Conservation (phyloP, 805 yeast genomes). For the Metschnikowia bowlesiae region DNA sequence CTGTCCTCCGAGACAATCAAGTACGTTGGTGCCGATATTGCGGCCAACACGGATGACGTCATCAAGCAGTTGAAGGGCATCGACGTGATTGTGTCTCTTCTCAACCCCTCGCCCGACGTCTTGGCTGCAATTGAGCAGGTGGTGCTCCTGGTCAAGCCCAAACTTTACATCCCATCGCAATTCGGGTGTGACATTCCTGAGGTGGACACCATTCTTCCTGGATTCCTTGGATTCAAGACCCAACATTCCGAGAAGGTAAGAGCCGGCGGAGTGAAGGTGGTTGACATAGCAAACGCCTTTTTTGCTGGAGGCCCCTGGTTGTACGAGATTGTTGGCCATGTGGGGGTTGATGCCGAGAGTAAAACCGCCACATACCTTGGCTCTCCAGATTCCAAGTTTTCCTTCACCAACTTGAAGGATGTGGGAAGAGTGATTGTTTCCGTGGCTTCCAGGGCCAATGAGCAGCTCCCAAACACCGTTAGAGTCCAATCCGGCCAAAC, state of each 20-base stretch:
- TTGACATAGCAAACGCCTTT: conserved; percentile 38
- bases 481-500: conserved; percentile 38
- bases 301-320: conserved; percentile 35
- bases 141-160: conserved; percentile 40
- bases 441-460: conserved; percentile 30
- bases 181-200: too few species aligned
- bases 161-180: conserved; percentile 12
- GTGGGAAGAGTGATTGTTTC: conserved; percentile 42
- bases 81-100: conserved; percentile 49
- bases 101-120: conserved; percentile 26
- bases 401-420: conserved; percentile 26
- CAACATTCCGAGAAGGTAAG: conserved; percentile 37
- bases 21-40: too few species aligned
- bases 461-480: conserved; percentile 40
- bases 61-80: conserved; percentile 32
- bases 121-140: conserved; percentile 34
- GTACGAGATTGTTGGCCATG: conserved; percentile 12
- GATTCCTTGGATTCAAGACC: too few species aligned
- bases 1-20: too few species aligned
- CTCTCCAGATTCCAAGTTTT: conserved; percentile 26
- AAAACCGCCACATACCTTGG: conserved; percentile 41
- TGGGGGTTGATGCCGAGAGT: conserved; percentile 30
- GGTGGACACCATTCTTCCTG: too few species aligned
- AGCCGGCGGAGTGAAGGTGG: conserved; percentile 42
- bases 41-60: too few species aligned